Percentiles rank a stretch among this genome's conserved stretches.
These are phyloP conservation scores for Metarhizium brunneum DNA, from an alignment of 2,329 filamentous ascomycete species.

Conservation along the genomic window DNA sequence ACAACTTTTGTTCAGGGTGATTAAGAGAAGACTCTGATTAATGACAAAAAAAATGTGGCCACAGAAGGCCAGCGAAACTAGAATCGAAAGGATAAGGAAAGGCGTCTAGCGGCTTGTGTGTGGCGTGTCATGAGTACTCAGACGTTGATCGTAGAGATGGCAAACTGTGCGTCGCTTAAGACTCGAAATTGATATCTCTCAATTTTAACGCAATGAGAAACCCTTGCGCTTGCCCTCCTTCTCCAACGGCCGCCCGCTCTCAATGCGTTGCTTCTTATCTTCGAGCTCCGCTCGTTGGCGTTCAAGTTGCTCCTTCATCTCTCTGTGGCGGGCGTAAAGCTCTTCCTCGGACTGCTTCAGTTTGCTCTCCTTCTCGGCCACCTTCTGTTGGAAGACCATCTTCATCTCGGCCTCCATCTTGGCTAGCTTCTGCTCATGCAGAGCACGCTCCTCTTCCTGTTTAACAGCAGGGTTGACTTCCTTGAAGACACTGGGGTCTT, in stretches of 20 bases:
- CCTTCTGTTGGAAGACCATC: slow-evolving; percentile 99
- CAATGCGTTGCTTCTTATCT: slow-evolving; percentile 94
- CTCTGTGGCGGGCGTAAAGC: slow-evolving; percentile 91
- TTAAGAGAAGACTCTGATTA: slow-evolving; percentile 30
- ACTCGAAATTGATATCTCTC: not conserved
- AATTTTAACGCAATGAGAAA: slow-evolving; percentile 85
- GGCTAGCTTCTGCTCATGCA: slow-evolving; percentile 98
- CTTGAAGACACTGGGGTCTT: slow-evolving; percentile 99
- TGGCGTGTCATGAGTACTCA: slow-evolving; percentile 48
- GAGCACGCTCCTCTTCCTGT: slow-evolving; percentile 95
- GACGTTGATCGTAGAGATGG: slow-evolving; percentile 40
- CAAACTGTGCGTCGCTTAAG: slow-evolving; percentile 4
- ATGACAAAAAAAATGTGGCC: slow-evolving; percentile 24
- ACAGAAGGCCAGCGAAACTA: slow-evolving; percentile 26
- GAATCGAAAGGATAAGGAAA: slow-evolving; percentile 40
- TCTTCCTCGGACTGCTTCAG: slow-evolving; percentile 99
- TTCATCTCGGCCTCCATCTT: slow-evolving; percentile 99
- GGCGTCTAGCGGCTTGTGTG: slow-evolving; percentile 50
- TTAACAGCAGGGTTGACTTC: slow-evolving; percentile 99
- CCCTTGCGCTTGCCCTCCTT: slow-evolving; percentile 99
- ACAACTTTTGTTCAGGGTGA: slow-evolving; percentile 25
- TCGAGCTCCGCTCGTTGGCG: slow-evolving; percentile 90
- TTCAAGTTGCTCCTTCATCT: slow-evolving; percentile 99
- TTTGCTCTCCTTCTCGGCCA: slow-evolving; percentile 98
- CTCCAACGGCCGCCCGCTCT: slow-evolving; percentile 91